Conservation (phyloP, 495 filamentous ascomycete genomes). For the Aspergillus incahuasiensis region DNA sequence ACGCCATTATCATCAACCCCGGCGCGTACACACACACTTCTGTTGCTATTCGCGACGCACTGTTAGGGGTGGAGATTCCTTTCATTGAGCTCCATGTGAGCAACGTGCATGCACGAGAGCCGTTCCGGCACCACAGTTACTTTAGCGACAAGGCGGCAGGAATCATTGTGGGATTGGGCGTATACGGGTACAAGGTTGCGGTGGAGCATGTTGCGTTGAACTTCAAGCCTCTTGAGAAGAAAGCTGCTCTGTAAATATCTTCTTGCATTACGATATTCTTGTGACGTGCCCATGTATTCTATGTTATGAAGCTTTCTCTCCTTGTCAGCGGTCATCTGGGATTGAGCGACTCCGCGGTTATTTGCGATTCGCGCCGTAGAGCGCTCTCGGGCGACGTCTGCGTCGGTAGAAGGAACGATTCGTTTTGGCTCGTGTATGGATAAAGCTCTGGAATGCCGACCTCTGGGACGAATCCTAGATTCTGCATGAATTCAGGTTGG, state of each 20-base stretch:
- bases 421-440: conserved; percentile 35
- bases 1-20: conserved; percentile 65
- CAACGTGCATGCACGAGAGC: conserved; percentile 63
- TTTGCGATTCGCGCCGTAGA: conserved; percentile 24
- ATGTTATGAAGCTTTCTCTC: neutral
- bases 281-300: neutral
- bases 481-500: conserved; percentile 43
- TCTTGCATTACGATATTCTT: neutral
- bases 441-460: conserved; percentile 34
- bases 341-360: conserved; percentile 7
- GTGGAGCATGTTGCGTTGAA: conserved; percentile 55
- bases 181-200: conserved; percentile 65
- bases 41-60: conserved; percentile 63
- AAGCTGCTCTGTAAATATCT: conserved; percentile 2
- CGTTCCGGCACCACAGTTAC: conserved; percentile 59
- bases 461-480: conserved; percentile 38
- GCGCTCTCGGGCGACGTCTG: conserved; percentile 17
- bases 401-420: conserved; percentile 35
- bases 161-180: conserved; percentile 63
- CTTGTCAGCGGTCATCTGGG: neutral
- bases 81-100: conserved; percentile 69
- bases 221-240: conserved; percentile 34
- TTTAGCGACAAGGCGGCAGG: conserved; percentile 66
- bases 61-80: conserved; percentile 58
- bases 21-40: conserved; percentile 66